Conservation (phyloP, 371 early-diverging fungal species). For the Mucor lusitanicus region DNA sequence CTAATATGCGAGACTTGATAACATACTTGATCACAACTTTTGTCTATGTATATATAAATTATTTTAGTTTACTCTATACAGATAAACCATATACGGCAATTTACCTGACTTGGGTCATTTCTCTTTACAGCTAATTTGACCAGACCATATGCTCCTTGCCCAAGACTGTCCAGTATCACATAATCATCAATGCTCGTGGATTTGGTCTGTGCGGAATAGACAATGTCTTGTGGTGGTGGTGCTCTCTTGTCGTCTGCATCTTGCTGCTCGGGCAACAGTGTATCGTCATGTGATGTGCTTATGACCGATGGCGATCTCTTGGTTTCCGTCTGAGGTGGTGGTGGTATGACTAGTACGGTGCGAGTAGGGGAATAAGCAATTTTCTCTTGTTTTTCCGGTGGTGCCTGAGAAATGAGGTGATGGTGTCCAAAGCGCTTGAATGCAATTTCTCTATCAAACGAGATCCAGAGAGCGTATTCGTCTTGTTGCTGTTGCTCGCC, state of each 20-base stretch:
- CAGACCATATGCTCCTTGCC: constrained; percentile 76
- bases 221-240: constrained; percentile 7
- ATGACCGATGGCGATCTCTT: constrained; percentile 14
- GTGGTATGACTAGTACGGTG: neutral
- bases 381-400: neutral
- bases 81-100: neutral
- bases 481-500: constrained; percentile 36
- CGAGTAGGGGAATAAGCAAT: neutral
- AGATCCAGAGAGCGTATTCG: constrained; percentile 68
- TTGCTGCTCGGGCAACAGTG: neutral
- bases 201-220: constrained; percentile 51
- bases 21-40: constrained; percentile 79
- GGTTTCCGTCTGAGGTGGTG: neutral
- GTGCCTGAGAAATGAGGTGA: constrained; percentile 9
- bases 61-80: neutral
- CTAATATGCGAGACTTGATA: constrained; percentile 72
- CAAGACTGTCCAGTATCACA: constrained; percentile 60
- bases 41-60: constrained; percentile 43
- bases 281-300: constrained; percentile 15
- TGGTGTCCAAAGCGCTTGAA: constrained; percentile 50
- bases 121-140: constrained; percentile 63
- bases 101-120: constrained; percentile 41
- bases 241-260: neutral
- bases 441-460: constrained; percentile 62
- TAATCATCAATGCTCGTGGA: constrained; percentile 59